These are phyloP conservation scores for Adiantum capillusveneris DNA, from an alignment of 75 land plant species.

Conservation along the genomic window DNA sequence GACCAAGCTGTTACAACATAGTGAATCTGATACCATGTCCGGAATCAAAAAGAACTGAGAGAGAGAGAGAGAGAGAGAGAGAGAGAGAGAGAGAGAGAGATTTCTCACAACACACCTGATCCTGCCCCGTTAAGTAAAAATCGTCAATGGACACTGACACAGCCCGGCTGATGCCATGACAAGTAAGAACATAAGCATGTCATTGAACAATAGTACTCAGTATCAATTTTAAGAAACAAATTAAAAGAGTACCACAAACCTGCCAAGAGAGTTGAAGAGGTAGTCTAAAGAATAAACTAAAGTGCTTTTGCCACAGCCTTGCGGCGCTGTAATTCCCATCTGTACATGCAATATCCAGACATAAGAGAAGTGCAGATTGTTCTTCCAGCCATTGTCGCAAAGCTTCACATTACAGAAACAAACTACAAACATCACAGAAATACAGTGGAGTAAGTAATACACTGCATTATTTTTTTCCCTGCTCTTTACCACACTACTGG, in stretches of 20 bases:
- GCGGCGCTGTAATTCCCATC: slow-evolving; percentile 98
- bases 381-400: not conserved
- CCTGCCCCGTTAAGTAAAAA: slow-evolving; percentile 86
- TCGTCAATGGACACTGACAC: slow-evolving; percentile 92
- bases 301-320: slow-evolving; percentile 97
- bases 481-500: no score
- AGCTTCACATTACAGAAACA: no score
- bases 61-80: no score
- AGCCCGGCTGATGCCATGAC: slow-evolving; percentile 3
- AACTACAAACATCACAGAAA: no score
- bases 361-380: not conserved
- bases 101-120: slow-evolving; percentile 47
- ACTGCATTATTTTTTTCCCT: no score
- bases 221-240: no score
- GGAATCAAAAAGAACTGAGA: no score
- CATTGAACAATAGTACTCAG: not conserved
- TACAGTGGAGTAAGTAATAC: no score
- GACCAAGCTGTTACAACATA: no score
- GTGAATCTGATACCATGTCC: no score
- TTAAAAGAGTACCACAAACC: slow-evolving; percentile 23
- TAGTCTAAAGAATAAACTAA: slow-evolving; percentile 82
- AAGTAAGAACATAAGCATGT: not conserved
- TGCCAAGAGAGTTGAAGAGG: slow-evolving; percentile 66
- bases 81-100: no score
- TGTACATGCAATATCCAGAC: slow-evolving; percentile 19